Conservation (phyloP, 106 monocot species). For the Allium sativum region DNA sequence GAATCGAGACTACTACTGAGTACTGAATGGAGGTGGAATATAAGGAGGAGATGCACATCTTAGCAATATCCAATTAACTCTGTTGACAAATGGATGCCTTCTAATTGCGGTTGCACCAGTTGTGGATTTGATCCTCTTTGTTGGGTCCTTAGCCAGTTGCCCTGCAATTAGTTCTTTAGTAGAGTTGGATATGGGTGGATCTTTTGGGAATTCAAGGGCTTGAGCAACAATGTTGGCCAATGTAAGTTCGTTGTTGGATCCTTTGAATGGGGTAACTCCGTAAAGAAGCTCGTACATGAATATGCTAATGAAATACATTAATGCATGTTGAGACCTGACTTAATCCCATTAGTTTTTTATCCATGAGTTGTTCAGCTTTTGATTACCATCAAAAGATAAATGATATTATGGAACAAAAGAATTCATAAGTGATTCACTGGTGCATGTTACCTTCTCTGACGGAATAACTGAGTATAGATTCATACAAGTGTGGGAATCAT, state of each 20-base stretch:
- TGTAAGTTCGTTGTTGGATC: conserved; percentile 60
- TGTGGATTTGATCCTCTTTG: conserved; percentile 46
- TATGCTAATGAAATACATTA: conserved; percentile 75
- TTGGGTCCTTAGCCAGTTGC: conserved; percentile 61
- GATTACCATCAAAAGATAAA: too few relatives aligned
- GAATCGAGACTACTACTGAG: conserved; percentile 20
- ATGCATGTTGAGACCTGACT: too few relatives aligned
- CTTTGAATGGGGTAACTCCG: conserved; percentile 75
- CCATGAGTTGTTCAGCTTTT: too few relatives aligned
- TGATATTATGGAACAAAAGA: too few relatives aligned
- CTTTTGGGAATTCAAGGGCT: conserved; percentile 85
- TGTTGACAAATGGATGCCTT: conserved; percentile 69
- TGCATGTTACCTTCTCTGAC: too few relatives aligned
- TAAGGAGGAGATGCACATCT: conserved; percentile 60
- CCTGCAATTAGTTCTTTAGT: conserved; percentile 51
- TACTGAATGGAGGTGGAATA: conserved; percentile 46
- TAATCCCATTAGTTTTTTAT: too few relatives aligned
- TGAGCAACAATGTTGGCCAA: conserved; percentile 84
- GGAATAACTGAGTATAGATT: too few relatives aligned
- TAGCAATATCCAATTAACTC: conserved; percentile 82
- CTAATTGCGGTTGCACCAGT: conserved; percentile 71
- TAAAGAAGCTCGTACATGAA: conserved; percentile 82
- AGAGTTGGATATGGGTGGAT: conserved; percentile 27
- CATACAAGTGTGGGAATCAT: too few relatives aligned
- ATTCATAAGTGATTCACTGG: too few relatives aligned